phyloP scores from a whole-genome alignment of 805 yeast species.

The Cyberlindnera bimundalis region DNA sequence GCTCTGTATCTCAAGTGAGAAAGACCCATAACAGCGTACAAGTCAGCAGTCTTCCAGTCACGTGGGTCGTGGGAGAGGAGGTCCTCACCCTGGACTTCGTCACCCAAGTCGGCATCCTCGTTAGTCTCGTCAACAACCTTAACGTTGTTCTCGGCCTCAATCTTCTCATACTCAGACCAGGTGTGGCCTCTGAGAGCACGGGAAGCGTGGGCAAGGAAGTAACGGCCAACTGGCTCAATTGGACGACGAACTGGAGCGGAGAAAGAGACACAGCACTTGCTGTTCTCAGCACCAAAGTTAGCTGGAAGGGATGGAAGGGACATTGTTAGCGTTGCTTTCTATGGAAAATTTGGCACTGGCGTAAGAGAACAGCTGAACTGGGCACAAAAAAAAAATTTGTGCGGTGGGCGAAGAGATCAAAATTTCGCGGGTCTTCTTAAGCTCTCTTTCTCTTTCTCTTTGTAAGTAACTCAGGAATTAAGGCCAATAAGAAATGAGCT shows the following conservation, averaged over 20 bases:
- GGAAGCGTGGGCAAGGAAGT: slow-evolving; percentile 93
- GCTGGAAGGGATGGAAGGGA: slow-evolving; percentile 53
- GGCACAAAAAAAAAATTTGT: slow-evolving; percentile 7
- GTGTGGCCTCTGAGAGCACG: slow-evolving; percentile 96
- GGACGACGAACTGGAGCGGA: slow-evolving; percentile 70
- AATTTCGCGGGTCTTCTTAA: slow-evolving; percentile 9
- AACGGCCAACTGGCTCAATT: slow-evolving; percentile 95
- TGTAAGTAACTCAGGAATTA: neutral
- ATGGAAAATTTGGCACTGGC: no score
- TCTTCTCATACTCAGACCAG: slow-evolving; percentile 94
- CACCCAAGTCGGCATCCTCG: slow-evolving; percentile 58
- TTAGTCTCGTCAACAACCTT: slow-evolving; percentile 58
- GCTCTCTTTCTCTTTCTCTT: no score
- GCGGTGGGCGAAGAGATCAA: slow-evolving; percentile 5
- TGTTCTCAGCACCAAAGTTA: slow-evolving; percentile 45
- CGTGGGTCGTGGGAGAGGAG: slow-evolving; percentile 89
- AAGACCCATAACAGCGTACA: slow-evolving; percentile 93
- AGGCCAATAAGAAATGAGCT: slow-evolving; percentile 12
- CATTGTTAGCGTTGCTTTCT: slow-evolving; percentile 26
- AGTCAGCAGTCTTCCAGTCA: slow-evolving; percentile 96
- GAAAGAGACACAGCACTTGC: slow-evolving; percentile 48
- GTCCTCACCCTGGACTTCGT: slow-evolving; percentile 64
- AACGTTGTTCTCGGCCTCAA: slow-evolving; percentile 86
- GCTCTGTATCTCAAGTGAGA: slow-evolving; percentile 89
- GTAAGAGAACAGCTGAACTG: no score